phyloP scores from a whole-genome alignment of 2,329 filamentous ascomycete species.

The Penicillium capsulatum region DNA sequence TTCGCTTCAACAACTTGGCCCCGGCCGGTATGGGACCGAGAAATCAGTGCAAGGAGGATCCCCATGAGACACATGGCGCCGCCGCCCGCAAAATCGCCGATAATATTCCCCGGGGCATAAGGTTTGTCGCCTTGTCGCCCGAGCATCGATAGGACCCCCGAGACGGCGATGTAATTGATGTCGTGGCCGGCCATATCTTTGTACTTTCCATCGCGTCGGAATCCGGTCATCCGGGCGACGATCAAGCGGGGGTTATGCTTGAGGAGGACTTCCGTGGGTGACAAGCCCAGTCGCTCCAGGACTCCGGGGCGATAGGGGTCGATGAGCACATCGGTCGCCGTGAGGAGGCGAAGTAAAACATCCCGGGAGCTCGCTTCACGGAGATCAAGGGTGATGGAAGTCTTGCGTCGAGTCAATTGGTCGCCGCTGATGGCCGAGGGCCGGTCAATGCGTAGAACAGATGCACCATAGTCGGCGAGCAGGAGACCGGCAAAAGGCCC shows the following conservation, averaged over 20 bases:
- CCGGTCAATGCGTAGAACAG: conserved; percentile 80
- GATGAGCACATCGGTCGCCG: conserved; percentile 71
- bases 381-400: conserved; percentile 74
- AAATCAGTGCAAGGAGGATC: conserved; percentile 72
- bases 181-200: conserved; percentile 87
- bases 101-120: conserved; percentile 73
- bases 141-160: conserved; percentile 71
- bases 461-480: conserved; percentile 83
- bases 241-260: conserved; percentile 69
- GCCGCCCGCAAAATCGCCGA: conserved; percentile 89
- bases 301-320: conserved; percentile 92
- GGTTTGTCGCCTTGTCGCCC: conserved; percentile 67
- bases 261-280: conserved; percentile 62
- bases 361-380: conserved; percentile 61
- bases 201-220: conserved; percentile 81
- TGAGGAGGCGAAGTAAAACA: conserved; percentile 63
- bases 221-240: conserved; percentile 83
- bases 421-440: conserved; percentile 56
- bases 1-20: conserved; percentile 93
- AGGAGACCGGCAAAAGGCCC: conserved; percentile 86
- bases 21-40: conserved; percentile 58
- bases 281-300: conserved; percentile 76
- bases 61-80: conserved; percentile 78
- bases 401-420: conserved; percentile 73
- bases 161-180: conserved; percentile 92